Evolutionary conservation across 2,329 filamentous ascomycete species (phyloP), one percentile per base, ranked within the genome.

Genomic region (Alternaria tenuissima): DNA sequence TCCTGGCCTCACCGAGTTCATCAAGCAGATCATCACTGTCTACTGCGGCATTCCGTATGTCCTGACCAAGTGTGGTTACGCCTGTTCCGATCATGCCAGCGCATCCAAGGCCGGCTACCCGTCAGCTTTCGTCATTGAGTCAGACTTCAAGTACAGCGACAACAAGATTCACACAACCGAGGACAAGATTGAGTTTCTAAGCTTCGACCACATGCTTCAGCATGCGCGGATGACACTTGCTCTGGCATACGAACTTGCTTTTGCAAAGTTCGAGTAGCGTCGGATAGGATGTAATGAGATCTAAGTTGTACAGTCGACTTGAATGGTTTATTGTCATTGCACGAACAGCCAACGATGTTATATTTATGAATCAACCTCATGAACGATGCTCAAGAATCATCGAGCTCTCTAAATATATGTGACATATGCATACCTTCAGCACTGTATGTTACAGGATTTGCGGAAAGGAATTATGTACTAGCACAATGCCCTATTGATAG

Each of bases 1-100:
- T 76, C 82, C 88, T 3, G 89, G 86, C 55, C 83, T 98, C 68
- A 98, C 94, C 5, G 84, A 86, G 7, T 98, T 97, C 78, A 94
- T 97, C 84, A 97, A 97, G 85, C 86, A 89, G 71, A 87, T 97
- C 61, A 91, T 97, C 66, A 90, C 88, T 32, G 87, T 87, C 82
- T 98, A 98, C 83, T 97, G 94, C 81, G 86, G 88, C 53, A 95
- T 98, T 63, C 91, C 92, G 8, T 96, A 89, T 78, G 86, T 94
- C 52, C 87, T 94, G 80, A 96, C 93, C 18, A 91, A 94, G 82
- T 96, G 93, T 73, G 93, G 92, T 39, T 96, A 96, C 74, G 92
- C 92, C 42, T 93, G 90, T 81, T 90, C 88, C 7, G 90, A 92
- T 70, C 90, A 93, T 67, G 89, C 89, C 9, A 90, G 87, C 34